Base-by-base conservation (phyloP, 306 rosid genomes). In the Ormosia emarginata region DNA sequence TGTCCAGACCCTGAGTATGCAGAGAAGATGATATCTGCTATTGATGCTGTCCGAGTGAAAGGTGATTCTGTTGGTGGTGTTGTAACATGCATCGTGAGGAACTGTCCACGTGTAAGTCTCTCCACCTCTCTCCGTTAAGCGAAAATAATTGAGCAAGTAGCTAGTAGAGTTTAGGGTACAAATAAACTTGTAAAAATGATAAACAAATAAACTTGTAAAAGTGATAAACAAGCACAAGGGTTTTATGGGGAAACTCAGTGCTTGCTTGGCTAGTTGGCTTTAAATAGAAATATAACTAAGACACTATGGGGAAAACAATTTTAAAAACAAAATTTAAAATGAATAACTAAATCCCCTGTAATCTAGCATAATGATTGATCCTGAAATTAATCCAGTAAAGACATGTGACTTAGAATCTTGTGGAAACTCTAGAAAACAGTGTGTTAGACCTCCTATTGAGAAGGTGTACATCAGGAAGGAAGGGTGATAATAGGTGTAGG, bases 11-110 rank as follows among this genome's bases (percentile, higher is more conserved):
- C 98, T 47, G 94, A 92, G 86, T 93, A 90, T 74, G 99, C 99
- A 41, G 94, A 96, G 81, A 93, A 92, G 93, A 96, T 96, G 99
- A 96, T 93, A 75, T 79, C 90, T 67, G 98, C 97, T 71, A 88
- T 96, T 79, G 99, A 96, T 86, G 86, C 83, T 37, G 90, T 96
- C 72, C 92, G 98, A 65, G 94, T 91, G 81, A 92, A 30, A 84
- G 98, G 99, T 82, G 94, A 96, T 77, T 96, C 99, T 24, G 89
- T 93, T 72, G 98, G 99, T 49, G 99, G 98, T 62, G 92, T 93
- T 74, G 97, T 96, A 56, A 91, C 98, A 1, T 96, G 98, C 94
- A 88, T 96, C 30, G 97, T 91, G 87, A 92, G 92, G 85, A 92
- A 91, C 56, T 93, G 97, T 81, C 98, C 97, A 32, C 90, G 90